Percentiles rank a stretch among this genome's conserved stretches.
phyloP scores from a whole-genome alignment of 306 rosid species.

The Chamaecrista fasciculata region DNA sequence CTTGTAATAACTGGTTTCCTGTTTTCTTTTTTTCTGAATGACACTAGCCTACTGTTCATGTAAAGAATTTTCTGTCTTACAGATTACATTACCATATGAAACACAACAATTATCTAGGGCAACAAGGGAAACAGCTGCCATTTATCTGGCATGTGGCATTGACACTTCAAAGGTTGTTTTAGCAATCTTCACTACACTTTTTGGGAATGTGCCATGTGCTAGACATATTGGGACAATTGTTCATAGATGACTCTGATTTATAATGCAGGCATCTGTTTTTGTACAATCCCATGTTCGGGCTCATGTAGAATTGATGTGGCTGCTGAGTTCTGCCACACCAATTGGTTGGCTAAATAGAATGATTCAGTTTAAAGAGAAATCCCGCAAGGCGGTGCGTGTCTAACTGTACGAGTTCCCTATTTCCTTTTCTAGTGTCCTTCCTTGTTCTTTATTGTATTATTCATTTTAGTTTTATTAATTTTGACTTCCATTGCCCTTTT shows the following conservation, averaged over 20 bases:
- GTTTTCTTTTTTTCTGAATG: slow-evolving; percentile 30
- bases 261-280: slow-evolving; percentile 82
- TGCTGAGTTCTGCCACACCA: slow-evolving; percentile 82
- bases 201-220: slow-evolving; percentile 15
- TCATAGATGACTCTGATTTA: slow-evolving; percentile 31
- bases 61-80: slow-evolving; percentile 7
- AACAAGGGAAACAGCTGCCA: slow-evolving; percentile 90
- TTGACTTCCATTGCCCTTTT: neutral
- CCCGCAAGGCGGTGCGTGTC: slow-evolving; percentile 91
- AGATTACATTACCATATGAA: slow-evolving; percentile 92
- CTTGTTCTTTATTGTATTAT: slow-evolving; percentile 4
- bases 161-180: slow-evolving; percentile 84
- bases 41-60: slow-evolving; percentile 16
- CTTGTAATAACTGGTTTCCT: slow-evolving; percentile 4
- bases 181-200: slow-evolving; percentile 6
- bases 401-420: slow-evolving; percentile 47
- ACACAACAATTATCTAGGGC: slow-evolving; percentile 62
- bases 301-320: slow-evolving; percentile 96
- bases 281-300: slow-evolving; percentile 98
- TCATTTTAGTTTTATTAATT: neutral
- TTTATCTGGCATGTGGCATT: slow-evolving; percentile 94
- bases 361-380: slow-evolving; percentile 99
- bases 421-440: slow-evolving; percentile 25
- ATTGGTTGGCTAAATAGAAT: slow-evolving; percentile 91
- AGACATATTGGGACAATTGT: slow-evolving; percentile 8